Percentiles rank a stretch among this genome's conserved stretches.
Evolutionary conservation across 768 basidiomycete genomes (phyloP).

Genomic region (Dendrothele bispora): DNA sequence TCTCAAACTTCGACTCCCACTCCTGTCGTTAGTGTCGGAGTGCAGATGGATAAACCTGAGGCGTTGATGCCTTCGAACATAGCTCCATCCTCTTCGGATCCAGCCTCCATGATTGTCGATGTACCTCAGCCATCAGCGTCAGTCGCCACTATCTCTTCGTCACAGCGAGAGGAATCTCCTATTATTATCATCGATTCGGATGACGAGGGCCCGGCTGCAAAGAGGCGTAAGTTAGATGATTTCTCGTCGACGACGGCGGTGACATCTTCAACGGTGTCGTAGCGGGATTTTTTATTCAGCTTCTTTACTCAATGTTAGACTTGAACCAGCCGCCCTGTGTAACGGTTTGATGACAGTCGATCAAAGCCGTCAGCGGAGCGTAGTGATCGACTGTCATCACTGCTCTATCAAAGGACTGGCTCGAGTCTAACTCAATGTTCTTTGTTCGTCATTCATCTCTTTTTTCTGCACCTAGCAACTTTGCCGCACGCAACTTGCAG

Average conservation of each 20-base stretch:
- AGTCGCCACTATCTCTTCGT: no score
- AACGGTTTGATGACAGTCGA: no score
- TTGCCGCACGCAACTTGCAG: no score
- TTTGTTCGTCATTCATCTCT: neutral
- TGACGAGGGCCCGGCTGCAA: slow-evolving; percentile 50
- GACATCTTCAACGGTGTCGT: slow-evolving; percentile 6
- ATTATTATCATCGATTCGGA: slow-evolving; percentile 61
- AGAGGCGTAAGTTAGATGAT: slow-evolving; percentile 53
- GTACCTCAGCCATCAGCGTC: slow-evolving; percentile 11
- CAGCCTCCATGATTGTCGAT: slow-evolving; percentile 29
- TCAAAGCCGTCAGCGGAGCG: no score
- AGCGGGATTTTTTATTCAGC: slow-evolving; percentile 2
- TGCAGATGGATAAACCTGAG: no score
- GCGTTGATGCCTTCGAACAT: no score
- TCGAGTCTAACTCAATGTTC: no score
- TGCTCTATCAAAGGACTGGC: no score
- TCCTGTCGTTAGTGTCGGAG: neutral
- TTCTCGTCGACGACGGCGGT: slow-evolving; percentile 7
- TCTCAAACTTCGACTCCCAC: slow-evolving; percentile 5
- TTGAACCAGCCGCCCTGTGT: no score
- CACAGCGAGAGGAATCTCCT: slow-evolving; percentile 53
- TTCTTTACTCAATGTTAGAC: no score
- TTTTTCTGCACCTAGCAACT: neutral
- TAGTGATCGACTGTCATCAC: no score
- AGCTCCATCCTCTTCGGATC: slow-evolving; percentile 27